These are phyloP conservation scores for Zygotorulaspora florentina DNA, from an alignment of 805 yeast genomes.

Conservation along the genomic window DNA sequence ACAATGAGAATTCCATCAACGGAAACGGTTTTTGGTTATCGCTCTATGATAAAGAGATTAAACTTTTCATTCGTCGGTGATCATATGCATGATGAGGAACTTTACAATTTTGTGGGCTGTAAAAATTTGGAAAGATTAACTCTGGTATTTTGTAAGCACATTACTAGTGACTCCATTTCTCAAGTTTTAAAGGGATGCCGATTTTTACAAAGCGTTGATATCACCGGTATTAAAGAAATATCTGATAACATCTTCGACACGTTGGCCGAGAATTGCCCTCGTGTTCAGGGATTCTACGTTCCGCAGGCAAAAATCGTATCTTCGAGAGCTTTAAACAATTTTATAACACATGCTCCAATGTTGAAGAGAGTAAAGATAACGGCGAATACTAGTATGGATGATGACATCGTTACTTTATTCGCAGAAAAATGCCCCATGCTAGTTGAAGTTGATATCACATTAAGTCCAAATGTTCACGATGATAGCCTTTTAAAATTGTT, in stretches of 20 bases:
- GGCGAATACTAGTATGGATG: constrained; percentile 63
- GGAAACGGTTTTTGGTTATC: constrained; percentile 60
- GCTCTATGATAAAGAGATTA: constrained; percentile 67
- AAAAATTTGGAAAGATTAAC: constrained; percentile 80
- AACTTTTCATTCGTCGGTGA: constrained; percentile 74
- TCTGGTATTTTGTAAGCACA: constrained; percentile 67
- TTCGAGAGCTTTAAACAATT: constrained; percentile 54
- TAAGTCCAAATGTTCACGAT: constrained; percentile 71
- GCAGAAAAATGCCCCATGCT: constrained; percentile 70
- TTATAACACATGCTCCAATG: constrained; percentile 63
- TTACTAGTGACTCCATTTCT: constrained; percentile 59
- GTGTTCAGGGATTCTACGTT: constrained; percentile 86
- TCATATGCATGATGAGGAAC: constrained; percentile 58
- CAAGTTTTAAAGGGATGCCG: constrained; percentile 60
- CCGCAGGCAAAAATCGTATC: constrained; percentile 76
- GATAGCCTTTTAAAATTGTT: constrained; percentile 55
- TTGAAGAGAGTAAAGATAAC: constrained; percentile 80
- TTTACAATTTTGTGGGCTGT: constrained; percentile 62
- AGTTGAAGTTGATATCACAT: constrained; percentile 86
- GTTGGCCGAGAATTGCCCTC: constrained; percentile 64
- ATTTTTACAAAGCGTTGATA: constrained; percentile 76
- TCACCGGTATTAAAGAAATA: constrained; percentile 69
- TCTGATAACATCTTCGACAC: constrained; percentile 67
- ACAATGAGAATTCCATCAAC: constrained; percentile 28
- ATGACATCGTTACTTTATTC: constrained; percentile 54